A percentile compares a stretch with the other conserved stretches of the same genome.
Evolutionary conservation across 2,329 filamentous ascomycete species (phyloP).

Genomic region (Paecilomyces sp.): DNA sequence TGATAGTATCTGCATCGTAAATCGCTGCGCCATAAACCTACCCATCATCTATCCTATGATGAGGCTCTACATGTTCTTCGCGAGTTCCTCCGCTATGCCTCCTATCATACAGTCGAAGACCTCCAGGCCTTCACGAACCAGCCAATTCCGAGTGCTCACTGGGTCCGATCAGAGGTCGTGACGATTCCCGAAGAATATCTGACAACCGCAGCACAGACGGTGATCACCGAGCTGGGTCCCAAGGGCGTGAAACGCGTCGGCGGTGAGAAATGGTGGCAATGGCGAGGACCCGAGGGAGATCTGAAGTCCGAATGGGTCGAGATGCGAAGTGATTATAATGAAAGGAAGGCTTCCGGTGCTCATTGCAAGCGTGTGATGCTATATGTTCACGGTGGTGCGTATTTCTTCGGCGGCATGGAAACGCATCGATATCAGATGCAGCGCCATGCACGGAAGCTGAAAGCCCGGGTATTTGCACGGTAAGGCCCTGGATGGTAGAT

Average conservation of each 20-base stretch:
- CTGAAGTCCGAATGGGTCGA: constrained; percentile 92
- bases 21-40: constrained; percentile 68
- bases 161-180: constrained; percentile 72
- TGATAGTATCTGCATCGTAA: constrained; percentile 73
- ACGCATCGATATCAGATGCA: constrained; percentile 99
- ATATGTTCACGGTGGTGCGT: constrained; percentile 89
- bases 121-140: constrained; percentile 85
- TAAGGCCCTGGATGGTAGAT: constrained; percentile 14
- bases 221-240: constrained; percentile 69
- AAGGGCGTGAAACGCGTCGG: constrained; percentile 70
- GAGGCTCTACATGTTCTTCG: constrained; percentile 84
- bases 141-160: constrained; percentile 82
- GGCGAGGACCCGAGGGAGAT: constrained; percentile 59
- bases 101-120: constrained; percentile 86
- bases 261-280: constrained; percentile 83
- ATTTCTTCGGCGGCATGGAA: constrained; percentile 92
- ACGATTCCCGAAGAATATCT: constrained; percentile 60
- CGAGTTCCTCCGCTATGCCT: constrained; percentile 75
- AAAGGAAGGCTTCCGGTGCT: constrained; percentile 56
- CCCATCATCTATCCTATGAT: constrained; percentile 87
- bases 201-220: constrained; percentile 55
- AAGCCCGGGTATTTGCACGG: constrained; percentile 77
- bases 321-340: constrained; percentile 75
- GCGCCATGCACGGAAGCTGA: constrained; percentile 86
- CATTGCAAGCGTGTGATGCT: constrained; percentile 73